phyloP scores from a whole-genome alignment of 2,329 filamentous ascomycete species.

The Fusarium ramigenum region DNA sequence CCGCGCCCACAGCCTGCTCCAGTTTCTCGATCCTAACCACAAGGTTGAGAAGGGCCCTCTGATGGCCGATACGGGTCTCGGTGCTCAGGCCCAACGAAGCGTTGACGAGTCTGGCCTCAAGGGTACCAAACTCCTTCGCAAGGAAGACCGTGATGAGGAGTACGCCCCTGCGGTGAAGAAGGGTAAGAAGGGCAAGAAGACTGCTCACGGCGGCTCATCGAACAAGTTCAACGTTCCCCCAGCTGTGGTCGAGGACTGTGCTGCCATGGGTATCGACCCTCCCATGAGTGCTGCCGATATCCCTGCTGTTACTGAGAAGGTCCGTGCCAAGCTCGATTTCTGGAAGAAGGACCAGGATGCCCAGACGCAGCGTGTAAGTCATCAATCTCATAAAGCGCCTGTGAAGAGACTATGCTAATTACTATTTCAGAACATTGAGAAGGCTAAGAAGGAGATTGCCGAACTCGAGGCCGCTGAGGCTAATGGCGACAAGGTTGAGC shows the following conservation, averaged over 20 bases:
- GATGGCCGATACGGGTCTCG: conserved; percentile 75
- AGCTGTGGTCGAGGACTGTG: conserved; percentile 90
- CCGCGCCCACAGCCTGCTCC: conserved; percentile 85
- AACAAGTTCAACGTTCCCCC: conserved; percentile 84
- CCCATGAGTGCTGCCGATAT: conserved; percentile 89
- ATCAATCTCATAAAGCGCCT: conserved; percentile 25
- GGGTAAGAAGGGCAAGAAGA: conserved; percentile 85
- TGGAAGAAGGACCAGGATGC: conserved; percentile 92
- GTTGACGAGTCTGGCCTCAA: conserved; percentile 87
- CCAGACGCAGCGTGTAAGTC: conserved; percentile 87
- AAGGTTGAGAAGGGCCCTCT: conserved; percentile 72
- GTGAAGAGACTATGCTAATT: conserved; percentile 42
- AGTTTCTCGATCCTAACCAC: conserved; percentile 85
- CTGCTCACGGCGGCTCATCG: conserved; percentile 58
- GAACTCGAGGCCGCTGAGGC: conserved; percentile 74
- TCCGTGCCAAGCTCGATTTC: conserved; percentile 88
- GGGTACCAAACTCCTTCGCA: conserved; percentile 83
- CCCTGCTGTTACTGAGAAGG: conserved; percentile 81
- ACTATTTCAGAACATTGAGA: conserved; percentile 82
- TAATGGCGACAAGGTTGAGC: conserved; percentile 64
- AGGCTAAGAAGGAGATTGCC: conserved; percentile 95
- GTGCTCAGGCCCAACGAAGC: conserved; percentile 81
- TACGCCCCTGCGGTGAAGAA: conserved; percentile 85
- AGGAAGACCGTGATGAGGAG: conserved; percentile 87
- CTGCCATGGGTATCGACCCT: conserved; percentile 84